These are phyloP conservation scores for Paraleonurus japonicus DNA, from an alignment of 257 asterid species.

Conservation along the genomic window DNA sequence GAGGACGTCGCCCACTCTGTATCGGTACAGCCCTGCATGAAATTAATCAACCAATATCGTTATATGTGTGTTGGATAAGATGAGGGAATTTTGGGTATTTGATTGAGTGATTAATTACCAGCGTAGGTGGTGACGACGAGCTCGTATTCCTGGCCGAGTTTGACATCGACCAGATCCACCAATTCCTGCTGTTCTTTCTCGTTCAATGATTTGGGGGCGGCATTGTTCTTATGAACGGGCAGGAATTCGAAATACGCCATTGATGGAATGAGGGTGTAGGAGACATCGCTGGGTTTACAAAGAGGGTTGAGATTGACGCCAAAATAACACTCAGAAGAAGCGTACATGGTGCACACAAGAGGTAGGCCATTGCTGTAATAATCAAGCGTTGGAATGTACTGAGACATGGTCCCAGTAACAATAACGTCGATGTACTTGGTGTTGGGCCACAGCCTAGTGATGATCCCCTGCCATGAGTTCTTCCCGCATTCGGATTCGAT, in stretches of 20 bases:
- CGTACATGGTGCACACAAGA: slow-evolving; percentile 90
- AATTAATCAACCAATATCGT: too few relatives aligned
- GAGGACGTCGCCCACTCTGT: slow-evolving; percentile 86
- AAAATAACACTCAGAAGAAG: slow-evolving; percentile 90
- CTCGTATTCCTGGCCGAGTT: slow-evolving; percentile 80
- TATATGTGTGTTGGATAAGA: too few relatives aligned
- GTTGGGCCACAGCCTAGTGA: slow-evolving; percentile 82
- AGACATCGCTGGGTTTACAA: slow-evolving; percentile 71
- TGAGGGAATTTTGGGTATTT: too few relatives aligned
- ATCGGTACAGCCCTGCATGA: slow-evolving; percentile 68
- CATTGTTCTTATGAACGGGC: slow-evolving; percentile 51
- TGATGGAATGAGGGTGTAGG: slow-evolving; percentile 82
- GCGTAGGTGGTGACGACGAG: slow-evolving; percentile 94
- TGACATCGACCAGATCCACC: slow-evolving; percentile 72
- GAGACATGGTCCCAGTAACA: slow-evolving; percentile 96
- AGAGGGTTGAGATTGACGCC: slow-evolving; percentile 88
- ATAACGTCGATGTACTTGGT: slow-evolving; percentile 85
- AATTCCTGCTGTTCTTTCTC: slow-evolving; percentile 65
- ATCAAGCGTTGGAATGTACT: slow-evolving; percentile 83
- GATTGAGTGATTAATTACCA: too few relatives aligned
- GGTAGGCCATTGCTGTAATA: slow-evolving; percentile 81
- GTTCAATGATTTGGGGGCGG: slow-evolving; percentile 49
- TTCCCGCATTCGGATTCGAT: slow-evolving; percentile 56
- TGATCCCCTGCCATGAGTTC: slow-evolving; percentile 74
- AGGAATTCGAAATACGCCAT: slow-evolving; percentile 87